Percentiles rank a stretch among this genome's conserved stretches.
Evolutionary conservation across 2,329 filamentous ascomycete genomes (phyloP).

Genomic region (Alternaria sp.): DNA sequence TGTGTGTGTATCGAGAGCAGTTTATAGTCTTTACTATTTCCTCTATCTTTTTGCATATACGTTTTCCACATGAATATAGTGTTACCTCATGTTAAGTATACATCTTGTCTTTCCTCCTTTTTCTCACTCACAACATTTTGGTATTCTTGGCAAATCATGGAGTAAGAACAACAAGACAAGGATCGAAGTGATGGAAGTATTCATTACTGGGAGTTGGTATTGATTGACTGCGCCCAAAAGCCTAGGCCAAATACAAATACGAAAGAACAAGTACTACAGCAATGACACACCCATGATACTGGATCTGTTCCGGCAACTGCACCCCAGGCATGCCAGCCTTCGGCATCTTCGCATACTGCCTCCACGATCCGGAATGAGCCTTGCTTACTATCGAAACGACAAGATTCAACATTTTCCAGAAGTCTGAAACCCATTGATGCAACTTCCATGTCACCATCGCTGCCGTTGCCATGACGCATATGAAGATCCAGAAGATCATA

Average conservation of each 20-base stretch:
- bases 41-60: background rate
- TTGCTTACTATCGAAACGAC: background rate
- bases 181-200: background rate
- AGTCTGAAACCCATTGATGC: background rate
- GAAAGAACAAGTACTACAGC: background rate
- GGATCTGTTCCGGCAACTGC: background rate
- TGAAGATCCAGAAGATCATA: too few species aligned
- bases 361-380: background rate
- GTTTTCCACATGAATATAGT: background rate
- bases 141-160: background rate
- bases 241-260: background rate
- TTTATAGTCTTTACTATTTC: background rate
- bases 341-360: background rate
- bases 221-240: background rate
- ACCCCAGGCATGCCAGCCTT: background rate
- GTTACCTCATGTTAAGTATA: background rate
- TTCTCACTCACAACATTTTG: background rate
- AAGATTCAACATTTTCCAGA: background rate
- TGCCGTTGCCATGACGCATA: background rate
- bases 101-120: background rate
- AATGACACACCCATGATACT: background rate
- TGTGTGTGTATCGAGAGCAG: background rate
- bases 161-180: background rate
- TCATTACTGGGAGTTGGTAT: background rate
- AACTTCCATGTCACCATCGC: background rate